Conservation (phyloP, 1,284 basidiomycete species). For the Rhodotorula sp. region DNA sequence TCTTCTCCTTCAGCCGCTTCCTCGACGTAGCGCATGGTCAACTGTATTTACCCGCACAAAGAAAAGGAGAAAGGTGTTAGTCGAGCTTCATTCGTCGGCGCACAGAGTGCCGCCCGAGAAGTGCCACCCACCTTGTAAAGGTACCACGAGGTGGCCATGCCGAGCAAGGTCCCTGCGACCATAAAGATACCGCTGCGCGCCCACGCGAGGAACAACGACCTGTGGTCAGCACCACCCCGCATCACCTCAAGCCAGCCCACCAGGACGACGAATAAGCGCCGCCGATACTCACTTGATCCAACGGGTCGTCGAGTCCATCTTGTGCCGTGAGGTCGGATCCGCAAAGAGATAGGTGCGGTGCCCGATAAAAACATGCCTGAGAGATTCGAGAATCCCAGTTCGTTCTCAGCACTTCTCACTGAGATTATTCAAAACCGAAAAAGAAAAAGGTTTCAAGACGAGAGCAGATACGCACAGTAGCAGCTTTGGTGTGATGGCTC, state of each 20-base stretch:
- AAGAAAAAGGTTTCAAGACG: too few relatives aligned
- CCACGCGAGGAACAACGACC: too few relatives aligned
- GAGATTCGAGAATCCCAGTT: too few relatives aligned
- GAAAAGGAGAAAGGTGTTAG: background rate
- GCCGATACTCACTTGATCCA: slow-evolving; percentile 55
- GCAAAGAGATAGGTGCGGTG: slow-evolving; percentile 69
- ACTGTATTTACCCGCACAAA: background rate
- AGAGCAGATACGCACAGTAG: slow-evolving; percentile 50
- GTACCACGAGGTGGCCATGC: slow-evolving; percentile 64
- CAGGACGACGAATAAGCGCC: background rate
- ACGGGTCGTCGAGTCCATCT: slow-evolving; percentile 72
- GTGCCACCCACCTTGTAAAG: slow-evolving; percentile 43
- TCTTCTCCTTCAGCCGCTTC: slow-evolving; percentile 59
- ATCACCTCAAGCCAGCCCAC: too few relatives aligned
- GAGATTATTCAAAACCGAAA: too few relatives aligned
- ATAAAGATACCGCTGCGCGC: slow-evolving; percentile 54
- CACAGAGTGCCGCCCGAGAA: background rate
- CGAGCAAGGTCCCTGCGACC: slow-evolving; percentile 59
- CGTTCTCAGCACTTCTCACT: background rate
- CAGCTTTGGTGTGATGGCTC: slow-evolving; percentile 66
- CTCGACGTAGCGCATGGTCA: slow-evolving; percentile 37
- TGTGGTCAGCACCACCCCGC: background rate
- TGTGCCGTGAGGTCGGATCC: slow-evolving; percentile 66
- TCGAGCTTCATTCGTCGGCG: background rate
- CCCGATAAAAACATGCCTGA: slow-evolving; percentile 66